Conservation (phyloP, 306 rosid species). For the Lathyrus sativus region DNA sequence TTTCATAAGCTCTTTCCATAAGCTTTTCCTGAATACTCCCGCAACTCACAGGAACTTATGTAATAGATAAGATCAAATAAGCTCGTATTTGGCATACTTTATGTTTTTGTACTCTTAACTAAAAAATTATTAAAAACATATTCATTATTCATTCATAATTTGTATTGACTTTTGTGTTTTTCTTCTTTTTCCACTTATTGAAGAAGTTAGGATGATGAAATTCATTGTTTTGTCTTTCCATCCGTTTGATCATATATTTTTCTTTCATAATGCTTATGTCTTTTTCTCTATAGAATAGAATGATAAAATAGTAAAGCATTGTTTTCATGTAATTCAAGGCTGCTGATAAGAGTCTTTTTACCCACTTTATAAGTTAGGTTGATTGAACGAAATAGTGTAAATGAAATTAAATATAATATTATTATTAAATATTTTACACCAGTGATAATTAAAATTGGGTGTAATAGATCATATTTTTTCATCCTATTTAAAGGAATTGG, state of each 20-base stretch:
- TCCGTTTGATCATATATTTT: too few relatives aligned
- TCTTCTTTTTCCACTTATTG: too few relatives aligned
- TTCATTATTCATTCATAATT: not conserved
- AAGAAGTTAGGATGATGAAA: constrained; percentile 1
- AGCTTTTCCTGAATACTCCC: too few relatives aligned
- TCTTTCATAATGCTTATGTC: too few relatives aligned
- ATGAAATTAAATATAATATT: too few relatives aligned
- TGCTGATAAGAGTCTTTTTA: constrained; percentile 56
- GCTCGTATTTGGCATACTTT: not conserved
- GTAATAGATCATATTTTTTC: too few relatives aligned
- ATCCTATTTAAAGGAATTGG: too few relatives aligned
- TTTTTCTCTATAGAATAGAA: constrained; percentile 10
- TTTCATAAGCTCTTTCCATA: not conserved
- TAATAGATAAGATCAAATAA: not conserved
- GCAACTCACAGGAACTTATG: not conserved
- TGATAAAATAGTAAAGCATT: constrained; percentile 9
- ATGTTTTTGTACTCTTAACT: not conserved
- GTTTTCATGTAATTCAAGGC: constrained; percentile 58
- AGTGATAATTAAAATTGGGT: too few relatives aligned
- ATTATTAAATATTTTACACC: too few relatives aligned
- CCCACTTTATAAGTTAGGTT: too few relatives aligned
- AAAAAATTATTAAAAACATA: not conserved
- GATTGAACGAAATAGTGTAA: too few relatives aligned
- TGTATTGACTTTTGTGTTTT: not conserved
- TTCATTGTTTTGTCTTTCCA: not conserved